These are phyloP conservation scores for Russula abietina DNA, from an alignment of 768 basidiomycete species.

Conservation along the genomic window DNA sequence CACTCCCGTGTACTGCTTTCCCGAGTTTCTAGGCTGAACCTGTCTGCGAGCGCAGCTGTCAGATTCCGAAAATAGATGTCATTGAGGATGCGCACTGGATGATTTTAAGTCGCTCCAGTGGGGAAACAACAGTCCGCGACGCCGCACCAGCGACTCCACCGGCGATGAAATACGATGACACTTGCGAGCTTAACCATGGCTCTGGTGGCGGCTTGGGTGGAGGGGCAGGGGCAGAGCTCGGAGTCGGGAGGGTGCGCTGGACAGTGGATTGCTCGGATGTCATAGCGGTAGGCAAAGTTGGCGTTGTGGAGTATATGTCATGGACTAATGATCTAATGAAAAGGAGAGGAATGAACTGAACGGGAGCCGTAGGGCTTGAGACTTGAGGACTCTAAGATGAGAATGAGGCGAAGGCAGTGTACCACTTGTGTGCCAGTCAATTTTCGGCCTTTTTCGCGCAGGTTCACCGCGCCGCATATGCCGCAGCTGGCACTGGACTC, in stretches of 20 bases:
- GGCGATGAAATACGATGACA: conserved; percentile 47
- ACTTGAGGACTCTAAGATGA: conserved; percentile 5
- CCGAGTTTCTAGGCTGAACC: conserved; percentile 68
- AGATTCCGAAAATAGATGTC: not conserved
- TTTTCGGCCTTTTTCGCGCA: conserved; percentile 7
- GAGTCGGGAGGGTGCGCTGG: not conserved
- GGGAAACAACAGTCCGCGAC: conserved; percentile 87
- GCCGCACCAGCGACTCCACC: conserved; percentile 56
- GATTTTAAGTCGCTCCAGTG: conserved; percentile 90
- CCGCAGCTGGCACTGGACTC: not conserved
- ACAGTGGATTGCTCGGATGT: conserved; percentile 17
- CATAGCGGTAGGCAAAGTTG: conserved; percentile 10
- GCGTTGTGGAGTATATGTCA: conserved; percentile 10
- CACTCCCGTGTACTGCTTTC: conserved; percentile 74
- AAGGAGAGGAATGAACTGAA: conserved; percentile 2
- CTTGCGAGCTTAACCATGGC: conserved; percentile 32
- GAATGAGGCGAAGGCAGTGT: not conserved
- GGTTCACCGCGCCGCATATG: not conserved
- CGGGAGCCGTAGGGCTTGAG: conserved; percentile 12
- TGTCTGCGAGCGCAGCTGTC: conserved; percentile 48
- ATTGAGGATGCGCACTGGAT: conserved; percentile 62
- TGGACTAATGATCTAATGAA: conserved; percentile 13
- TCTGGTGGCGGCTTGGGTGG: conserved; percentile 11
- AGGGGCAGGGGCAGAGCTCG: not conserved
- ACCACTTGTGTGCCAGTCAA: not conserved